Base-by-base conservation (phyloP, 768 basidiomycete genomes). In the Amanita exitialis region DNA sequence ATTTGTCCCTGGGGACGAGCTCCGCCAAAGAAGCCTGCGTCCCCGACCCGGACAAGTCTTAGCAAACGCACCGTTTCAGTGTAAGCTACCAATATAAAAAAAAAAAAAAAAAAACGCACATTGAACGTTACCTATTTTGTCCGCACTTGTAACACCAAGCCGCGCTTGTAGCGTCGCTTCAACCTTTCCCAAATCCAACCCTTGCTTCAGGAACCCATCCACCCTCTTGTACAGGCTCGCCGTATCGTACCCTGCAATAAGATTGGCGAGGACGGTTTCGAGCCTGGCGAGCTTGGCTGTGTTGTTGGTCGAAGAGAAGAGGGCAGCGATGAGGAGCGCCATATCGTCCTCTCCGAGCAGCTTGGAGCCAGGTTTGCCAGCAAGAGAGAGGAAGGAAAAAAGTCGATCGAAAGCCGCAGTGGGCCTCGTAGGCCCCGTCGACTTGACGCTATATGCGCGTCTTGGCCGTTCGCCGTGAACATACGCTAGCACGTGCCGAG, bases 291-390 rank as follows among this genome's bases (percentile, higher is more conserved):
- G 20, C n/a, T 44, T 44, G 15, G 12, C 15, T n/a, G 15, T 10
- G 20, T 37, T 44, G 15, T 35, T 32, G 9, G 50, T 41, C 1
- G 50, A 44, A 2, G 39, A 44, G 30, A 51, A 35, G 10, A 51
- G 42, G 13, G n/a, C 50, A 35, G 50, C 50, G 4, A 51, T 44
- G 41, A 51, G 15, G n/a, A 51, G 13, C 7, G 50, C 50, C 43
- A 51, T 23, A 2, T 51, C 42, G n/a, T 44, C 30, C 12, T 44
- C 20, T 44, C 21, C 32, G 7, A 35, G 15, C 12, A 4, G n/a
- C 13, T 27, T 44, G 15, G 34, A 34, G 13, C 13, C 21, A 5
- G 30, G 18, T 12, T 23, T 34, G 30, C 28, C 27, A 20, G 23
- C 21, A 34, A 37, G 34, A 6, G 46, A 10, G 32, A 47, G 30